These are phyloP conservation scores for cucumber (Cucumis sativus) DNA, from an alignment of 306 rosid genomes.

Conservation along the genomic window Cucumber_9930_V3 NC_026659.2:24993501-24994000, in stretches of 20 bases:
- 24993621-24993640: too few relatives aligned
- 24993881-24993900: too few relatives aligned
- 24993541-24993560: neutral
- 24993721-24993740: too few relatives aligned
- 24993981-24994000: too few relatives aligned
- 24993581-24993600: neutral
- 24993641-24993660: neutral
- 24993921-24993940: too few relatives aligned
- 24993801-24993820: neutral
- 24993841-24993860: neutral
- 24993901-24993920: too few relatives aligned
- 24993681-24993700: too few relatives aligned
- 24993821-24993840: neutral
- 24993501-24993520: neutral
- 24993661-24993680: neutral
- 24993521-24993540: neutral
- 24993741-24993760: neutral
- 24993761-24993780: neutral
- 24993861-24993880: neutral
- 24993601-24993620: too few relatives aligned
- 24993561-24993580: neutral
- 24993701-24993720: neutral
- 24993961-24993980: too few relatives aligned
- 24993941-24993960: too few relatives aligned
- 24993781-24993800: neutral